Conservation (phyloP, 2,329 filamentous ascomycete species). For the Salinomyces thailandicus region DNA sequence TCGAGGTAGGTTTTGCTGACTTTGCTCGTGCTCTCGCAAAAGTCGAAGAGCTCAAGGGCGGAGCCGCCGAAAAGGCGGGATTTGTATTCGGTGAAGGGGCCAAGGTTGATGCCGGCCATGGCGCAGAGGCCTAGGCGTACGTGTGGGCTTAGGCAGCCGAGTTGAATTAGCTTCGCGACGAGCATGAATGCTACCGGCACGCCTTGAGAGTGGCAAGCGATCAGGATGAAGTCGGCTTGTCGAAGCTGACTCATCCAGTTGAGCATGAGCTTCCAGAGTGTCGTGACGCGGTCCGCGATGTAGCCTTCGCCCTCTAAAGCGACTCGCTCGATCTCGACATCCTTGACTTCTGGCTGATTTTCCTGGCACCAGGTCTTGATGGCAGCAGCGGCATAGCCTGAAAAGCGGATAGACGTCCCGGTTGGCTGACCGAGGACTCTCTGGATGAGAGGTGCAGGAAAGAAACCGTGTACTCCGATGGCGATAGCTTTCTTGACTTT, state of each 20-base stretch:
- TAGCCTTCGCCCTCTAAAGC: constrained; percentile 90
- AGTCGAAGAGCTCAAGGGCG: constrained; percentile 91
- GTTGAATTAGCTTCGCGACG: constrained; percentile 80
- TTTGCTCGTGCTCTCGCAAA: constrained; percentile 68
- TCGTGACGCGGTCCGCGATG: constrained; percentile 78
- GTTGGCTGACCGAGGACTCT: constrained; percentile 89
- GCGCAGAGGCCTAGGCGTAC: constrained; percentile 76
- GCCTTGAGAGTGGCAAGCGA: constrained; percentile 93
- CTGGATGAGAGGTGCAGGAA: constrained; percentile 78
- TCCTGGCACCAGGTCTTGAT: constrained; percentile 73
- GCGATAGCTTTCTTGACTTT: constrained; percentile 77
- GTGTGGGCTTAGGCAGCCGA: constrained; percentile 63
- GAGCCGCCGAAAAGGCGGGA: constrained; percentile 81
- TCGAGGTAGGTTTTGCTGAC: constrained; percentile 74
- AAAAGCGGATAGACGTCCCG: constrained; percentile 88
- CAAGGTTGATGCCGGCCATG: constrained; percentile 84
- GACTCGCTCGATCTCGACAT: constrained; percentile 82
- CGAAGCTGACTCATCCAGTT: constrained; percentile 92
- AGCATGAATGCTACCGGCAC: constrained; percentile 91
- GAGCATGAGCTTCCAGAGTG: constrained; percentile 84
- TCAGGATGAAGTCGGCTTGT: constrained; percentile 73
- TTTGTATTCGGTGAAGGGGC: constrained; percentile 86
- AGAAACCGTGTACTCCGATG: constrained; percentile 90
- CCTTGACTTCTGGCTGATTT: constrained; percentile 49
- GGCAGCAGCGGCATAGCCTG: constrained; percentile 71